These are phyloP conservation scores for Neurospora terricola DNA, from an alignment of 495 filamentous ascomycete genomes.

Conservation along the genomic window DNA sequence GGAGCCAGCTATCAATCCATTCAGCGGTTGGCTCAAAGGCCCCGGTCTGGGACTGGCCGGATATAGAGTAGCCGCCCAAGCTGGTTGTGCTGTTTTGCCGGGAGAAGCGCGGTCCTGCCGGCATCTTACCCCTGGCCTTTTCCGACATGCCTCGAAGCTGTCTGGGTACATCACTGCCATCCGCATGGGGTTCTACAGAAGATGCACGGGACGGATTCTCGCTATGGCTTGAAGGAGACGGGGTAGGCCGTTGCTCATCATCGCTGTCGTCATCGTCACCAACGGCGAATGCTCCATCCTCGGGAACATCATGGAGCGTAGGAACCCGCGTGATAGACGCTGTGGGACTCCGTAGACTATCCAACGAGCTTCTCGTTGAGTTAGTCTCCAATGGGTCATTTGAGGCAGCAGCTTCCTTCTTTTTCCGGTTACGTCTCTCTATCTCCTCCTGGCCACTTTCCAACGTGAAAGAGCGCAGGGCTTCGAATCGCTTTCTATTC, in stretches of 20 bases:
- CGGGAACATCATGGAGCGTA: constrained; percentile 66
- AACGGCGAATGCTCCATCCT: constrained; percentile 73
- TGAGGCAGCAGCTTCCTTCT: constrained; percentile 54
- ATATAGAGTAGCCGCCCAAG: constrained; percentile 54
- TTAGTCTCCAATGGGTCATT: constrained; percentile 33
- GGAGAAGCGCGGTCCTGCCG: constrained; percentile 79
- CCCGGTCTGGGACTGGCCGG: constrained; percentile 38
- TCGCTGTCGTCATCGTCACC: constrained; percentile 78
- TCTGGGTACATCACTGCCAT: constrained; percentile 74
- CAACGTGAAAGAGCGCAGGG: constrained; percentile 83
- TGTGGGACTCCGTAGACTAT: constrained; percentile 60
- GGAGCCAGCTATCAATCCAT: constrained; percentile 91
- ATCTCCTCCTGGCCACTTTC: constrained; percentile 92
- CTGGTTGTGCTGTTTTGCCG: constrained; percentile 88
- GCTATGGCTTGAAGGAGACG: constrained; percentile 61
- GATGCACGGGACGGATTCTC: constrained; percentile 59
- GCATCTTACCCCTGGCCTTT: constrained; percentile 94
- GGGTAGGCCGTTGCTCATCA: constrained; percentile 56
- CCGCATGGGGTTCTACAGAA: constrained; percentile 51
- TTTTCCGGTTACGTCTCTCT: constrained; percentile 62
- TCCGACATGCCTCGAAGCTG: constrained; percentile 96
- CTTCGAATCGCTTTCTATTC: constrained; percentile 75
- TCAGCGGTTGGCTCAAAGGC: constrained; percentile 67
- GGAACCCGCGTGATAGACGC: constrained; percentile 44
- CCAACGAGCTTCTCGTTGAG: constrained; percentile 54